phyloP scores from a whole-genome alignment of 2,329 filamentous ascomycete genomes.

The Aspergillus novofumigatus region DNA sequence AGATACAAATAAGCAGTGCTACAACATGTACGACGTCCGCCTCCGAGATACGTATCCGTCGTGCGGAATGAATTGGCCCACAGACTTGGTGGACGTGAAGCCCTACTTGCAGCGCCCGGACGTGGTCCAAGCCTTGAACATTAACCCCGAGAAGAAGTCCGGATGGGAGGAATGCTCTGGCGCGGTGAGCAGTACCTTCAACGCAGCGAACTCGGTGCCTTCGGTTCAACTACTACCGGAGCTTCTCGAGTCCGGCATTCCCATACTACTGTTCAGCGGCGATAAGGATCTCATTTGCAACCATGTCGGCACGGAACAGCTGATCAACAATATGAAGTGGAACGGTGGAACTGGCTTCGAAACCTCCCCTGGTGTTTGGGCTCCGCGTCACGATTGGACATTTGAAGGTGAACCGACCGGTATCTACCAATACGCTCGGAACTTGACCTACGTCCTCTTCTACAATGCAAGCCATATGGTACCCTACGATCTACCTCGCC shows the following conservation, averaged over 20 bases:
- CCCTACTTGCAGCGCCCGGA: conserved; percentile 82
- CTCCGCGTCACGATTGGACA: conserved; percentile 88
- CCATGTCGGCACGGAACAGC: conserved; percentile 83
- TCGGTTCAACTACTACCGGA: conserved; percentile 71
- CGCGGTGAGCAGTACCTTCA: conserved; percentile 69
- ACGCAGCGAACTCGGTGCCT: conserved; percentile 65
- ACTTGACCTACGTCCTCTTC: conserved; percentile 92
- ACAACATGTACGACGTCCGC: conserved; percentile 97
- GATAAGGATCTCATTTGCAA: conserved; percentile 96
- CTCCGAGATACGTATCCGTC: conserved; percentile 73
- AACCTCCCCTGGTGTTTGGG: conserved; percentile 77
- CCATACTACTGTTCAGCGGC: conserved; percentile 84
- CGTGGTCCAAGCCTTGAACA: conserved; percentile 74
- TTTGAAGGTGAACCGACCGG: conserved; percentile 86
- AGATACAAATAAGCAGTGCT: conserved; percentile 57
- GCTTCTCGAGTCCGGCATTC: conserved; percentile 67
- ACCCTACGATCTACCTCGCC: conserved; percentile 83
- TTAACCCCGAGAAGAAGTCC: conserved; percentile 73
- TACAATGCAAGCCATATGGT: conserved; percentile 98
- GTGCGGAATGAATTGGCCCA: conserved; percentile 98
- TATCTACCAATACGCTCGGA: conserved; percentile 90
- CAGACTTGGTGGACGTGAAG: conserved; percentile 71
- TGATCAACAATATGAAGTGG: conserved; percentile 90
- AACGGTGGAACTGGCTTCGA: conserved; percentile 91
- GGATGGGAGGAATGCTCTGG: conserved; percentile 92